phyloP scores from a whole-genome alignment of 2,329 filamentous ascomycete species.

The Cladosporium cucumerinum region DNA sequence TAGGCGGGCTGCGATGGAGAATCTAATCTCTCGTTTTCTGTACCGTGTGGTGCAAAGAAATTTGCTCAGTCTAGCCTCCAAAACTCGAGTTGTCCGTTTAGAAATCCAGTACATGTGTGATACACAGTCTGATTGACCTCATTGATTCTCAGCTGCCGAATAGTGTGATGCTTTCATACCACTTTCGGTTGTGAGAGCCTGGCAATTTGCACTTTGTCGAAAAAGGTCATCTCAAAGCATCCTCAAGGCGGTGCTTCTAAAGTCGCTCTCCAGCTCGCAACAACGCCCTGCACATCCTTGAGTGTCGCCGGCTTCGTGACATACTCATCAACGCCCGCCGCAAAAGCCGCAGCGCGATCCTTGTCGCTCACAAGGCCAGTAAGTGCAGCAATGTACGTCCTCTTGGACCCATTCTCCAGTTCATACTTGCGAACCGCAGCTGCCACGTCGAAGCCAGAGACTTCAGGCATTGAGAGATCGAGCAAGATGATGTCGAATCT shows the following conservation, averaged over 20 bases:
- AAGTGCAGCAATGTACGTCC: constrained; percentile 24
- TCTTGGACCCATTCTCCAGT: neutral
- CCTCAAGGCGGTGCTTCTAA: neutral
- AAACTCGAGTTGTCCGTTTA: neutral
- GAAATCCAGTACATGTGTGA: neutral
- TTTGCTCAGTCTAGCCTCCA: neutral
- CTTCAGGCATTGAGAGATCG: constrained; percentile 33
- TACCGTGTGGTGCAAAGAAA: neutral
- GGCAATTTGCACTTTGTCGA: too few relatives aligned
- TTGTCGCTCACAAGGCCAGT: constrained; percentile 23
- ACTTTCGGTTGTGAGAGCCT: too few relatives aligned
- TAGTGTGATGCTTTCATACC: too few relatives aligned
- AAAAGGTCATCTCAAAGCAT: too few relatives aligned
- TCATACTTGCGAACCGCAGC: constrained; percentile 23
- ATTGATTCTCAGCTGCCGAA: too few relatives aligned
- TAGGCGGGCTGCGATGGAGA: neutral
- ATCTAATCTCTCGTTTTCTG: neutral
- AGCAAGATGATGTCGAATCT: constrained; percentile 45
- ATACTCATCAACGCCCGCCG: constrained; percentile 32
- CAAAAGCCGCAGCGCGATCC: constrained; percentile 29
- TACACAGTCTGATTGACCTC: neutral
- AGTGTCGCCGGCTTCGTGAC: constrained; percentile 30
- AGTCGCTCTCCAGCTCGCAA: neutral
- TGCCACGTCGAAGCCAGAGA: constrained; percentile 26
- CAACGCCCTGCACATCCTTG: constrained; percentile 5